phyloP scores from a whole-genome alignment of 2,329 filamentous ascomycete species.

The Xylaria sp. region DNA sequence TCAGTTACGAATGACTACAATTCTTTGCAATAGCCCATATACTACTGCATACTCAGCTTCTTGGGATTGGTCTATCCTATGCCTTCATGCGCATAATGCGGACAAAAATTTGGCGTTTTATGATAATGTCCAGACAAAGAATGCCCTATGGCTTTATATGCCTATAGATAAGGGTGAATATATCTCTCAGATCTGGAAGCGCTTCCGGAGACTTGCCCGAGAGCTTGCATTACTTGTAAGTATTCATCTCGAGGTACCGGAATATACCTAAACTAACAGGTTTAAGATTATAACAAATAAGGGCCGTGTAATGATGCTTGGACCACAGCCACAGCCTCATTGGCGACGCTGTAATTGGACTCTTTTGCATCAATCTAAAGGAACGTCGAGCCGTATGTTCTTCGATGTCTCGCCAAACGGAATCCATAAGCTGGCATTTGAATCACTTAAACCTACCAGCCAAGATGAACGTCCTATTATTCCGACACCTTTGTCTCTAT shows the following conservation, averaged over 20 bases:
- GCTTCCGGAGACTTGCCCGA: background rate
- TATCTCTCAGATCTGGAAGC: conserved; percentile 14
- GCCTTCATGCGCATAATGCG: background rate
- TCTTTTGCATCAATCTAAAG: background rate
- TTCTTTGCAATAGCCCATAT: conserved; percentile 5
- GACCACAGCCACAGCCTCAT: background rate
- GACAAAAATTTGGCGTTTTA: background rate
- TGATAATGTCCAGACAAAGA: background rate
- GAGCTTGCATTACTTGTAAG: conserved; percentile 10
- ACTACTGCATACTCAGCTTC: conserved; percentile 11
- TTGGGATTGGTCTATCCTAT: background rate
- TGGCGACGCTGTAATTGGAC: background rate
- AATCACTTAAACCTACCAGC: background rate
- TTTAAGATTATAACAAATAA: background rate
- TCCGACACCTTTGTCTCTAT: background rate
- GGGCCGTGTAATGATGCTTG: background rate
- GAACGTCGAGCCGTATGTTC: background rate
- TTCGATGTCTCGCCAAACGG: background rate
- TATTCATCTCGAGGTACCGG: background rate
- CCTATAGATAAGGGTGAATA: background rate
- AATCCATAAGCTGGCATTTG: conserved; percentile 11
- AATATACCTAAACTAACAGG: background rate
- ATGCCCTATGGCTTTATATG: conserved; percentile 5
- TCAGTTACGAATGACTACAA: conserved; percentile 1
- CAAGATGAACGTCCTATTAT: background rate